Conservation (phyloP, 1,284 basidiomycete species). For the Tilletia indica region DNA sequence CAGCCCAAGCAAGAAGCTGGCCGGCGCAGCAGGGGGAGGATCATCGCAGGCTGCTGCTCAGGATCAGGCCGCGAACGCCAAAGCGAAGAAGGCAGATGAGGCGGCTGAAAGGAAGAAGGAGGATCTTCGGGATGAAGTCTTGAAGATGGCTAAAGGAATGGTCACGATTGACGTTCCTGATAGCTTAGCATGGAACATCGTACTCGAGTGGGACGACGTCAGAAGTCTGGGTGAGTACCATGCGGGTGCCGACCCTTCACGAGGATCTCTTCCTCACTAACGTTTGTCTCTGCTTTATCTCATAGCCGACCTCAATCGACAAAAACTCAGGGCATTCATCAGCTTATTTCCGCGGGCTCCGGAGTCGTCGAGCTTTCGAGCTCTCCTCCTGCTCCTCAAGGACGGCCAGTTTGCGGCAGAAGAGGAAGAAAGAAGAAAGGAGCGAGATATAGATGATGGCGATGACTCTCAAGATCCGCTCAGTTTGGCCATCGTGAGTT, state of each 20-base stretch:
- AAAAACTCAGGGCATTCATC: slow-evolving; percentile 67
- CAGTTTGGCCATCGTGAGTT: slow-evolving; percentile 34
- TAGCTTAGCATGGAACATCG: slow-evolving; percentile 74
- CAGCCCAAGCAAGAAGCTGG: slow-evolving; percentile 4
- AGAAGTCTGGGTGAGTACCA: slow-evolving; percentile 66
- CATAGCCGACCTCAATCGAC: slow-evolving; percentile 67
- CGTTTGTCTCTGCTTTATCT: background rate
- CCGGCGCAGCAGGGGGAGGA: slow-evolving; percentile 14
- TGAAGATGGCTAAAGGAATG: slow-evolving; percentile 69
- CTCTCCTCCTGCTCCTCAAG: slow-evolving; percentile 37
- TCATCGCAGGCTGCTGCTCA: slow-evolving; percentile 12
- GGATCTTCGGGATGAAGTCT: slow-evolving; percentile 65
- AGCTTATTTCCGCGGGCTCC: slow-evolving; percentile 66
- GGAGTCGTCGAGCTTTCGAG: slow-evolving; percentile 31
- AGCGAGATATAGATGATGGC: slow-evolving; percentile 29
- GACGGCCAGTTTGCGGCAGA: slow-evolving; percentile 41
- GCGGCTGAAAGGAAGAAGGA: slow-evolving; percentile 58
- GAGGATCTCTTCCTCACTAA: background rate
- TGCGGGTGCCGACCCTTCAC: background rate
- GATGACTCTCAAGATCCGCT: slow-evolving; percentile 36
- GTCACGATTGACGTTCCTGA: slow-evolving; percentile 73
- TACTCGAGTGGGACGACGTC: slow-evolving; percentile 73
- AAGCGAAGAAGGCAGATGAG: slow-evolving; percentile 25
- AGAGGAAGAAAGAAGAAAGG: slow-evolving; percentile 31
- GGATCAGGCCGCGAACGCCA: background rate